phyloP scores from a whole-genome alignment of 495 filamentous ascomycete species.

The Halenospora varia region DNA sequence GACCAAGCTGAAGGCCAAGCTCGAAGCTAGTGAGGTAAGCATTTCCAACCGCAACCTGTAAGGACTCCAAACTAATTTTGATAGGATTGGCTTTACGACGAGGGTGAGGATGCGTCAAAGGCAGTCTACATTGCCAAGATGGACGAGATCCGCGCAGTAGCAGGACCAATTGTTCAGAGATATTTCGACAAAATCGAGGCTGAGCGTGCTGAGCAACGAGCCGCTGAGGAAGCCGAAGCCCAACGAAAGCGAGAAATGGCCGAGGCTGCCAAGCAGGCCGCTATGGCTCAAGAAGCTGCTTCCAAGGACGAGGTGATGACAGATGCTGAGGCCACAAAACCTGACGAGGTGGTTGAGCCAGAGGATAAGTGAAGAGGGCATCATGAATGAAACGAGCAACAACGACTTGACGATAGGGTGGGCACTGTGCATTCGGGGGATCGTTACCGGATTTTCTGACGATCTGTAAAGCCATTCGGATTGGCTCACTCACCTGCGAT shows the following conservation, averaged over 20 bases:
- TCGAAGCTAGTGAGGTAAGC: constrained; percentile 78
- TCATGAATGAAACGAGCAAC: too few species aligned
- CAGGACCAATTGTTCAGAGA: constrained; percentile 88
- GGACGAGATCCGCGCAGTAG: constrained; percentile 88
- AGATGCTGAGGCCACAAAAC: constrained; percentile 46
- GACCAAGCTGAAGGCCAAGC: constrained; percentile 72
- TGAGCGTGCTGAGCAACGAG: constrained; percentile 73
- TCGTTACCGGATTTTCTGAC: too few species aligned
- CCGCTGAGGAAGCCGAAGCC: constrained; percentile 75
- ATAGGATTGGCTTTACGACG: constrained; percentile 98
- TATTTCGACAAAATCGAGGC: constrained; percentile 92
- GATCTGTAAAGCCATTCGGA: too few species aligned
- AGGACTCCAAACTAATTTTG: not conserved
- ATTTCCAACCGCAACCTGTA: not conserved
- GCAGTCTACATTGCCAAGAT: constrained; percentile 89
- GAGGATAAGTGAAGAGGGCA: constrained; percentile 29
- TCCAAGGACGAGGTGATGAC: constrained; percentile 53
- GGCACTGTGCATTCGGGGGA: too few species aligned
- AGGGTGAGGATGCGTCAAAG: constrained; percentile 93
- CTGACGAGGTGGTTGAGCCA: constrained; percentile 33
- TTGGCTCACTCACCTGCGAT: too few species aligned
- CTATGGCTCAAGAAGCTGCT: constrained; percentile 40
- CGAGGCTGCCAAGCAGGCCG: constrained; percentile 51
- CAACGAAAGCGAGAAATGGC: constrained; percentile 75
- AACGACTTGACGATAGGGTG: too few species aligned